Conservation (phyloP, 495 filamentous ascomycete genomes). For the Entonaema liquescens region DNA sequence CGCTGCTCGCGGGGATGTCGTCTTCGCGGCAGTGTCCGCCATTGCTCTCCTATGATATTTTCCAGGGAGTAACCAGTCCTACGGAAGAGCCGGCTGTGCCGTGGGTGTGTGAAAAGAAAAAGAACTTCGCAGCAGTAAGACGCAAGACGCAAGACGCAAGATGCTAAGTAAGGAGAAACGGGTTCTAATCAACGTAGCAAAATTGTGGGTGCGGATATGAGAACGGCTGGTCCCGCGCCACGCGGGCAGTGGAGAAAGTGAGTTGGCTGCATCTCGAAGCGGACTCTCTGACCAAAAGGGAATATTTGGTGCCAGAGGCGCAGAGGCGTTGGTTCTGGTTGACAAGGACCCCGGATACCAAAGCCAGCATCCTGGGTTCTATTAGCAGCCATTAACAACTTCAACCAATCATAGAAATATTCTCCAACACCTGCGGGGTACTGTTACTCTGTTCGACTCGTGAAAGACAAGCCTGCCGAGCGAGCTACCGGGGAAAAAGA, state of each 20-base stretch:
- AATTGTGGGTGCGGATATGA: slow-evolving; percentile 4
- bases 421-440: slow-evolving; percentile 2
- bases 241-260: slow-evolving; percentile 12
- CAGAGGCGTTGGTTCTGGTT: slow-evolving; percentile 3
- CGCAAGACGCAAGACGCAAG: slow-evolving; percentile 3
- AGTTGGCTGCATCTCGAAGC: slow-evolving; percentile 9
- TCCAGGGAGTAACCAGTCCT: not conserved
- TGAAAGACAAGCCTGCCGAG: slow-evolving; percentile 3
- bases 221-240: slow-evolving; percentile 19
- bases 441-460: slow-evolving; percentile 7
- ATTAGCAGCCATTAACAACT: not conserved
- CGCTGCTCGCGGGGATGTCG: slow-evolving; percentile 4
- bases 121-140: slow-evolving; percentile 1
- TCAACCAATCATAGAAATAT: slow-evolving; percentile 16
- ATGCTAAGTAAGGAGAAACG: slow-evolving; percentile 2
- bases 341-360: slow-evolving; percentile 4
- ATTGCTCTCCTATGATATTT: slow-evolving; percentile 6
- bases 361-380: slow-evolving; percentile 7
- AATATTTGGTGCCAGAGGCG: slow-evolving; percentile 3
- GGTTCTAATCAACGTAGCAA: slow-evolving; percentile 8
- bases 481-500: not conserved
- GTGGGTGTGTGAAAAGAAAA: slow-evolving; percentile 4
- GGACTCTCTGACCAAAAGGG: slow-evolving; percentile 1
- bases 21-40: slow-evolving; percentile 9
- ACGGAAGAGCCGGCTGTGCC: not conserved